A percentile compares a stretch with the other conserved stretches of the same genome.
Evolutionary conservation across 2,329 filamentous ascomycete genomes (phyloP).

Genomic region (Shiraia bambusicola): DNA sequence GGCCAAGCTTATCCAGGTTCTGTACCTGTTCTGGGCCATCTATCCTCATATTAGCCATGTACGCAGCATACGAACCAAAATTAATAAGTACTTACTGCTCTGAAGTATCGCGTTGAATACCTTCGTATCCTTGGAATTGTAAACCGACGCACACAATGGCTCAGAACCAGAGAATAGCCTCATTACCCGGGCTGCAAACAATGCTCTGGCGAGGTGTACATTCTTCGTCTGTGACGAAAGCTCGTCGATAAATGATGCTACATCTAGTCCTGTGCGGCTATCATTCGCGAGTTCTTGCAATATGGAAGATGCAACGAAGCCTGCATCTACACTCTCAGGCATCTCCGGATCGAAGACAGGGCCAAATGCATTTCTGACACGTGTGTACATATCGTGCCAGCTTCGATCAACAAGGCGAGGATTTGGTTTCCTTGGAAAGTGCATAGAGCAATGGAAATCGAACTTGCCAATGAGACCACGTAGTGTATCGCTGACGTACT

Average conservation of each 20-base stretch:
- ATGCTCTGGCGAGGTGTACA: constrained; percentile 6
- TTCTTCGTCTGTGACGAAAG: constrained; percentile 1
- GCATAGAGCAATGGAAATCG: neutral
- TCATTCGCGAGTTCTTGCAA: neutral
- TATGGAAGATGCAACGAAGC: constrained; percentile 1
- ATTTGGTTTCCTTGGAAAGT: neutral
- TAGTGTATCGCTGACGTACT: neutral
- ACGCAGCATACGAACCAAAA: too few species aligned
- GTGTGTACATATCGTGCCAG: constrained; percentile 2
- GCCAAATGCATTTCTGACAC: constrained; percentile 2
- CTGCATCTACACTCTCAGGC: neutral
- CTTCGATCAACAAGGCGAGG: neutral
- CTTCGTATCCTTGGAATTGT: constrained; percentile 2
- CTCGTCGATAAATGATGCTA: constrained; percentile 2
- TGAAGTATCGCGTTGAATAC: neutral
- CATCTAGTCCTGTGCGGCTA: neutral
- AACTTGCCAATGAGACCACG: neutral
- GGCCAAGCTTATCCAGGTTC: constrained; percentile 5
- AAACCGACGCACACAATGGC: constrained; percentile 5
- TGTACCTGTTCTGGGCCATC: constrained; percentile 4
- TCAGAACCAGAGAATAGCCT: constrained; percentile 10
- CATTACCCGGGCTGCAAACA: constrained; percentile 12
- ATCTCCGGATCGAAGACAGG: neutral
- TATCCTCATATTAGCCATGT: neutral
- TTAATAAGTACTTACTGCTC: constrained; percentile 3